Base-by-base conservation (phyloP, 2,329 filamentous ascomycete species). In the Fusarium xylarioides region DNA sequence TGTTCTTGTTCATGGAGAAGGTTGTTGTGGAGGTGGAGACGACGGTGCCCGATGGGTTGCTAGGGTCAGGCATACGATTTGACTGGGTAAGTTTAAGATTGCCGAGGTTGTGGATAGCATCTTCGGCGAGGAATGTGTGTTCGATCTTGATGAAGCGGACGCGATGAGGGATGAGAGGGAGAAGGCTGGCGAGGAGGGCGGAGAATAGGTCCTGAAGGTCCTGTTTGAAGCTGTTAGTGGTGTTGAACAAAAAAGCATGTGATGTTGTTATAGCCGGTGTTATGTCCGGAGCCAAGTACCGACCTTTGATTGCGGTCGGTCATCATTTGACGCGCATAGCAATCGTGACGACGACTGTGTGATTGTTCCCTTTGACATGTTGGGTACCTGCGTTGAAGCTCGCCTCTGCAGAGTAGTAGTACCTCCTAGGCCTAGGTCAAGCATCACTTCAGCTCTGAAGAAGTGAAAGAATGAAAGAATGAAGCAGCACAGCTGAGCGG, bases 1-100 rank as follows among this genome's bases (percentile, higher is more conserved):
- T 98, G 80, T 98, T 95, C 82, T 95, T 96, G 57, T 95, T 95
- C 95, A 99, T 99, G 68, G 95, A 98, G 81, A 98, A 99, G 5
- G 95, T 98, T 1, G 96, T 98, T 0, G 95, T 98, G 0, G 96
- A 98, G 1, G 95, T 99, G 0, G 95, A 98, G 3, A 95, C 98
- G 44, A 99, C 95, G 76, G 98, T 98, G 74, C 95, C 90, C 23
- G 94, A 94, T 1, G 95, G 93, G 78, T 98, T 95, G 82, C 97
- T 97, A 37, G 96, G 95, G 79, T 98, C 96, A 2, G 96, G 95
- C 95, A 98, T 98, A 71, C 95, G 93, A 82, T 98, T 98, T 43
- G 95, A 98, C 82, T 99, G 95, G 7, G 95, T 97, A 82, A 99
- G 98, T 79, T 98, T 98, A 76, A 99, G 89, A 12, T 95, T 98